Evolutionary conservation across 1,284 basidiomycete species (phyloP), one percentile per base, ranked within the genome.

Genomic region (Vanrija pseudolonga): DNA sequence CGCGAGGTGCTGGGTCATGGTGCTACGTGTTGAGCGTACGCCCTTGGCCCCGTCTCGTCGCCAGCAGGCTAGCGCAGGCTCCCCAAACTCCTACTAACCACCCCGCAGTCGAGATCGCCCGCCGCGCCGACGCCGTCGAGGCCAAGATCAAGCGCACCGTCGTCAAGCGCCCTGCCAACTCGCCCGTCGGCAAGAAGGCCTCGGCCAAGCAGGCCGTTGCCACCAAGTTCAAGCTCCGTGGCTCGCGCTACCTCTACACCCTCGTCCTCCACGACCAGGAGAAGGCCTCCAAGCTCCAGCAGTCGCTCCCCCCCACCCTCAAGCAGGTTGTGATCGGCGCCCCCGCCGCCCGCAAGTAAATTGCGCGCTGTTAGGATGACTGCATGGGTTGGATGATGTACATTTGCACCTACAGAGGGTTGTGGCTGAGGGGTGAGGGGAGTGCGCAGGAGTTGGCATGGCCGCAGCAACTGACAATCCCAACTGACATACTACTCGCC

Each of bases 211-310:
- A 86, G 83, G 74, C 90, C 81, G 82, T 83, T 63, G 84, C 87
- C 79, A 95, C 90, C 78, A 98, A 98, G 82, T 98, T 98, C 87
- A 98, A 98, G 85, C 86, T 99, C 76, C 86, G 95, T 78, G 97
- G 94, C 83, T 89, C 90, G 61, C 85, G 89, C 74, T 97, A 95
- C 82, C 88, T 98, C 64, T 98, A 99, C 87, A 98, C 96, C 28
- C 85, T 98, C 66, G 85, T 87, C 62, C 81, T 98, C 74, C 87
- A 94, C 76, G 96, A 98, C 81, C 84, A 89, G 72, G 93, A 97
- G 80, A 98, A 98, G 85, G 96, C 96, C 46, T 92, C 96, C 77
- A 99, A 98, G 84, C 86, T 99, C 71, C 87, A 89, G 83, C 90
- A 91, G 81, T 89, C 87, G 72, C 83, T 99, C 51, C 95, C 95